Conservation (phyloP, 2,329 filamentous ascomycete species). For the Cryphonectria japonica region DNA sequence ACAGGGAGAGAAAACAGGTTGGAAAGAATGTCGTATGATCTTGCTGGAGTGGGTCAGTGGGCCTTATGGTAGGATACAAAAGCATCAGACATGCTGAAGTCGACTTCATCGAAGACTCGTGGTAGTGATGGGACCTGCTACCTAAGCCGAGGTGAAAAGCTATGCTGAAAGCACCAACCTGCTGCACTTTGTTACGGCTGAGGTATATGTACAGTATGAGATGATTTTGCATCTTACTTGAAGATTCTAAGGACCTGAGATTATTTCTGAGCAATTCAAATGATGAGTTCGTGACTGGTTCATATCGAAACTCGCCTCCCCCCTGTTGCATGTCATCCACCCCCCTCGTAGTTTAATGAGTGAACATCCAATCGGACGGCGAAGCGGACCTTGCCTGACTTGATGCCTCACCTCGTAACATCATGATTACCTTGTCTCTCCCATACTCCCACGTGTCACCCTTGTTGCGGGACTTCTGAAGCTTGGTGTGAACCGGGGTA, state of each 20-base stretch:
- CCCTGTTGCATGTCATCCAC: background rate
- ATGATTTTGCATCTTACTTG: background rate
- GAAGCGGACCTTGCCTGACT: background rate
- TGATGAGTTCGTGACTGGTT: background rate
- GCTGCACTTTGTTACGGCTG: background rate
- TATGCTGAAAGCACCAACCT: background rate
- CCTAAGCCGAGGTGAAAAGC: background rate
- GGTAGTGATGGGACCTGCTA: background rate
- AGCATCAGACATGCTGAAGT: background rate
- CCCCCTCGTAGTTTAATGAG: background rate
- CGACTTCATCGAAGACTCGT: background rate
- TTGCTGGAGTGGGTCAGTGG: background rate
- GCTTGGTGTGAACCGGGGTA: background rate
- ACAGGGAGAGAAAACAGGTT: too few species aligned
- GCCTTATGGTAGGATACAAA: background rate
- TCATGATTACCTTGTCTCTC: background rate
- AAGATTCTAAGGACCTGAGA: background rate
- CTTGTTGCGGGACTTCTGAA: background rate
- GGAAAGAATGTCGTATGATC: background rate
- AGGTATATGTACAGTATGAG: background rate
- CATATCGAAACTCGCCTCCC: background rate
- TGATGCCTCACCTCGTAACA: background rate
- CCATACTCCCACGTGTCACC: background rate
- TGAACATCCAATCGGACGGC: background rate
- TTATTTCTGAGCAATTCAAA: background rate